These are phyloP conservation scores for Xylaria sp. DNA, from an alignment of 2,329 filamentous ascomycete genomes.

Conservation along the genomic window DNA sequence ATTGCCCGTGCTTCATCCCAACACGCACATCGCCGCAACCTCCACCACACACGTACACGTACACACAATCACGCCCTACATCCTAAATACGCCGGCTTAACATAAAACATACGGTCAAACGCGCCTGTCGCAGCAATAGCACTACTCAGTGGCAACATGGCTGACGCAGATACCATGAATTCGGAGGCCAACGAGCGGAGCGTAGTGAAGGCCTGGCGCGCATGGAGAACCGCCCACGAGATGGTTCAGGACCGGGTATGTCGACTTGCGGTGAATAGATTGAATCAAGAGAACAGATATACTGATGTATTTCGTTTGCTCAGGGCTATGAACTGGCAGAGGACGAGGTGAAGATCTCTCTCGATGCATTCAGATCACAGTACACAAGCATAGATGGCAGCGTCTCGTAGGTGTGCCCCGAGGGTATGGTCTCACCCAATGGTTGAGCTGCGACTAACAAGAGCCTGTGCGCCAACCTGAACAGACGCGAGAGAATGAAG, in stretches of 20 bases:
- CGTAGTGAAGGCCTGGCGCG: conserved; percentile 84
- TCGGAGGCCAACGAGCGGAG: conserved; percentile 60
- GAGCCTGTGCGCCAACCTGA: neutral
- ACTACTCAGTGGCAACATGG: conserved; percentile 48
- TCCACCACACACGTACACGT: neutral
- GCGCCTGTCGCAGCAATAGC: neutral
- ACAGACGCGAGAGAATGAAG: conserved; percentile 82
- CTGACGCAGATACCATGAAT: conserved; percentile 53
- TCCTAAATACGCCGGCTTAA: neutral
- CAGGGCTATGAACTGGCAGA: conserved; percentile 95
- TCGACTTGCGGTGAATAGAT: conserved; percentile 28
- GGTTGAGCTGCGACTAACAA: conserved; percentile 20
- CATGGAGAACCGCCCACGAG: conserved; percentile 92
- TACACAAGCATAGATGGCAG: conserved; percentile 78
- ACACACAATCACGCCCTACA: neutral
- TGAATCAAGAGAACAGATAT: neutral
- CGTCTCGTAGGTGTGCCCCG: conserved; percentile 70
- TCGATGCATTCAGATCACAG: conserved; percentile 80
- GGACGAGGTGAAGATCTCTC: conserved; percentile 85
- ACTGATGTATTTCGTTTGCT: conserved; percentile 42
- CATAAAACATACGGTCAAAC: neutral
- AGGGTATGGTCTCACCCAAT: neutral
- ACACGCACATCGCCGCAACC: neutral
- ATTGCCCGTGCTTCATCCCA: neutral
- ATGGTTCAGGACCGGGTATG: conserved; percentile 92